Conservation (phyloP, 2,329 filamentous ascomycete genomes). For the Fusarium sp. region DNA sequence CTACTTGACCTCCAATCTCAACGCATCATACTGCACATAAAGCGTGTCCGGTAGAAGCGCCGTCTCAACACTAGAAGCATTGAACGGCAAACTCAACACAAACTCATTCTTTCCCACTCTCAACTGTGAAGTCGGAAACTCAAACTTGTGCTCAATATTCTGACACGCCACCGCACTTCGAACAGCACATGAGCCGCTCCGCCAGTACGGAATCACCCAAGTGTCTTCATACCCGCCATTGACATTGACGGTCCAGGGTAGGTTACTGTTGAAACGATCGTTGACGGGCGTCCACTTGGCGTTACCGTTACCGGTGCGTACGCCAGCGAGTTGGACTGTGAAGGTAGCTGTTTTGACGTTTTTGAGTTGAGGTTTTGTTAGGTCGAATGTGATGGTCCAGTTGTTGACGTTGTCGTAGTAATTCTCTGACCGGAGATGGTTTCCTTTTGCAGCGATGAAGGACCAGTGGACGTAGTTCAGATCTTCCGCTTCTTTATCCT, state of each 20-base stretch:
- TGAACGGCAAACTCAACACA: conserved; percentile 65
- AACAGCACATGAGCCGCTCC: conserved; percentile 63
- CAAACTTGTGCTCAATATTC: conserved; percentile 67
- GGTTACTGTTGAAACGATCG: conserved; percentile 3
- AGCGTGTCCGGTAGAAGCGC: conserved; percentile 63
- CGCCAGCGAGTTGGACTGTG: conserved; percentile 30
- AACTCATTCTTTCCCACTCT: conserved; percentile 62
- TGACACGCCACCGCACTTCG: conserved; percentile 69
- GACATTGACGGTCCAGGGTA: conserved; percentile 46
- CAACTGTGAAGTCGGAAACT: conserved; percentile 59
- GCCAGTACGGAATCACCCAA: conserved; percentile 63
- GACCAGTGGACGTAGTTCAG: conserved; percentile 74
- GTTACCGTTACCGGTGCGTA: conserved; percentile 29
- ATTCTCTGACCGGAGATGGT: conserved; percentile 54
- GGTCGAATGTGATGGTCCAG: conserved; percentile 66
- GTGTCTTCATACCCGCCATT: conserved; percentile 55
- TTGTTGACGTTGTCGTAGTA: conserved; percentile 63
- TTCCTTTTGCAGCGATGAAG: conserved; percentile 65
- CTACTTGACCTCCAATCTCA: conserved; percentile 63
- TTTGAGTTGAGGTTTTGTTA: conserved; percentile 45
- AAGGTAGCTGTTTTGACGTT: conserved; percentile 50
- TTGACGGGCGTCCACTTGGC: conserved; percentile 32
- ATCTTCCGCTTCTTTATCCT: conserved; percentile 57
- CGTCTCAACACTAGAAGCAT: conserved; percentile 67
- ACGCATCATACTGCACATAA: conserved; percentile 73